These are phyloP conservation scores for Ustilago curta DNA, from an alignment of 1,284 basidiomycete species.

Conservation along the genomic window DNA sequence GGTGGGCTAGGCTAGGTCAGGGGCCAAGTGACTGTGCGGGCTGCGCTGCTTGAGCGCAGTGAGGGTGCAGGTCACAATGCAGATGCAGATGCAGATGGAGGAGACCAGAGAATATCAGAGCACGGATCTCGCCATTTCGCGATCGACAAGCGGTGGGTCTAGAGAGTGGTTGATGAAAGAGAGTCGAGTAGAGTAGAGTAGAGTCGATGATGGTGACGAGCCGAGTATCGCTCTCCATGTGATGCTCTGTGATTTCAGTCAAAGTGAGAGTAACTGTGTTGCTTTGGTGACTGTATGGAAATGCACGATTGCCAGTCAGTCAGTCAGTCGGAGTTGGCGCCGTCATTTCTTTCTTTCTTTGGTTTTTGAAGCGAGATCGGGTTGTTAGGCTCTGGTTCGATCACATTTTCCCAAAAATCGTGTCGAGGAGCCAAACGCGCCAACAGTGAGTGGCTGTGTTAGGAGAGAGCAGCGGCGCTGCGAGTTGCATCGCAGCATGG, in stretches of 20 bases:
- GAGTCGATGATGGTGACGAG: no score
- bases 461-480: neutral
- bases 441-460: no score
- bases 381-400: neutral
- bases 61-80: neutral
- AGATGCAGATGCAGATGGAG: neutral
- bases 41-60: neutral
- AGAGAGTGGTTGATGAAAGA: neutral
- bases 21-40: neutral
- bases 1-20: neutral
- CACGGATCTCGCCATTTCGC: slow-evolving; percentile 10
- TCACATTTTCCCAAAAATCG: no score
- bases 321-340: neutral
- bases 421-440: no score
- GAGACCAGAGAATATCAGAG: neutral
- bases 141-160: no score
- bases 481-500: neutral
- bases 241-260: neutral
- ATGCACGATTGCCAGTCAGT: neutral
- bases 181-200: neutral
- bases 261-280: neutral
- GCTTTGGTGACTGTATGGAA: slow-evolving; percentile 2
- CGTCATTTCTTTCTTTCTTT: neutral
- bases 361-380: neutral
- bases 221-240: neutral